phyloP scores from a whole-genome alignment of 1,284 basidiomycete species.

The Apiotrichum sp. region DNA sequence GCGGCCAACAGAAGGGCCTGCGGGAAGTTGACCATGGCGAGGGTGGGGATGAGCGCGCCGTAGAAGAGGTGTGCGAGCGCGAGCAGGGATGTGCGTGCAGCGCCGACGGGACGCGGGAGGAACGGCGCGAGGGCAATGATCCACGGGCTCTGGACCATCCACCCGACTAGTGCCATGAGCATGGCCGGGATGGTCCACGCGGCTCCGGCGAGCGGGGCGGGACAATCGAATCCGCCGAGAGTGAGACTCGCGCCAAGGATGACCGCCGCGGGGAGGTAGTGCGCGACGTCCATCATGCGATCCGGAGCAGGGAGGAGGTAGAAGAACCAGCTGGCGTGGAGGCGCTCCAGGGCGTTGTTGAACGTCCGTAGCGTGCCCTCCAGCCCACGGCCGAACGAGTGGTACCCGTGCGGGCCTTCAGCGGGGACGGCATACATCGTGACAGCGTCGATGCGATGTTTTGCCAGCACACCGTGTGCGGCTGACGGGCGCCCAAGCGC shows the following conservation, averaged over 20 bases:
- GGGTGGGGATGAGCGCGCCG: conserved; percentile 74
- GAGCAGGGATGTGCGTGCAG: conserved; percentile 11
- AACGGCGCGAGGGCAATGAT: conserved; percentile 20
- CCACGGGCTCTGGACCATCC: conserved; percentile 16
- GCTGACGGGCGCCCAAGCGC: conserved; percentile 44
- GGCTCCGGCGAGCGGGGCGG: conserved; percentile 58
- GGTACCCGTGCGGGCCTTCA: conserved; percentile 87
- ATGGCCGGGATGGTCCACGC: conserved; percentile 21
- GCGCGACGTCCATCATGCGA: conserved; percentile 81
- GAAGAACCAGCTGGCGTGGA: conserved; percentile 94
- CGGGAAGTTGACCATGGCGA: conserved; percentile 82
- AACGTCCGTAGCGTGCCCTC: conserved; percentile 81
- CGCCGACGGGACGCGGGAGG: conserved; percentile 56
- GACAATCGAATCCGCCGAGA: conserved; percentile 68
- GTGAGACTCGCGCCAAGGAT: conserved; percentile 74
- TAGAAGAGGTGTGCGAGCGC: conserved; percentile 53
- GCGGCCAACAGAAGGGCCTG: conserved; percentile 65
- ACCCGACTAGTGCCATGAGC: conserved; percentile 15
- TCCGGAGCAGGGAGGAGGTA: conserved; percentile 71
- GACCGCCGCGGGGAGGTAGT: conserved; percentile 77
- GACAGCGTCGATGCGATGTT: conserved; percentile 86
- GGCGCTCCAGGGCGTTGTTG: conserved; percentile 86
- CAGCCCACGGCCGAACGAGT: conserved; percentile 76
- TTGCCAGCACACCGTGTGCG: conserved; percentile 49
- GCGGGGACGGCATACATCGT: conserved; percentile 85